Evolutionary conservation across 1,139 yeast species (phyloP).

Genomic region (Saccharomyces hybrid): DNA sequence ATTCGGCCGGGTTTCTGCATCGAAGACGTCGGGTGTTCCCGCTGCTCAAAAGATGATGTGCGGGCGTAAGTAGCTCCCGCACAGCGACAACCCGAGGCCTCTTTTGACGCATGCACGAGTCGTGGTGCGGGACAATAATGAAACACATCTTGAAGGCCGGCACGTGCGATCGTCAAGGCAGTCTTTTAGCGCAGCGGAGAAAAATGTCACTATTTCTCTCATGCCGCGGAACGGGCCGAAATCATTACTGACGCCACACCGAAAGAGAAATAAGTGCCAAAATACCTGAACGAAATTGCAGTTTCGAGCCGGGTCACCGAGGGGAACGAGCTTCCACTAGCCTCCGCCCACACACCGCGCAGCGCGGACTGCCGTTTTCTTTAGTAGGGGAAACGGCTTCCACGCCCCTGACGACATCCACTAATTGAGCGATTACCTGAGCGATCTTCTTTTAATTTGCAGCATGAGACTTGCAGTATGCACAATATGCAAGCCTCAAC

Average conservation of each 20-base stretch:
- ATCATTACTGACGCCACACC: not conserved
- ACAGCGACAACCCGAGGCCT: not conserved
- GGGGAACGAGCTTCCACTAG: not conserved
- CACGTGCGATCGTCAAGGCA: not conserved
- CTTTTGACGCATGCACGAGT: not conserved
- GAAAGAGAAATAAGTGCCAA: not conserved
- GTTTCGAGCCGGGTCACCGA: not conserved
- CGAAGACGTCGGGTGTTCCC: not conserved
- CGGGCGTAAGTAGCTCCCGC: not conserved
- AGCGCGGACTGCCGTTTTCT: not conserved
- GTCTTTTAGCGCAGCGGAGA: not conserved
- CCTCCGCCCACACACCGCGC: not conserved
- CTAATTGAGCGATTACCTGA: constrained; percentile 1
- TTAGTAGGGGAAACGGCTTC: not conserved
- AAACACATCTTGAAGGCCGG: not conserved
- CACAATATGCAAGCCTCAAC: not conserved
- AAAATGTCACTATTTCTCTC: not conserved
- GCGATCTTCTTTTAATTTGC: not conserved
- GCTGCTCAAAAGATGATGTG: not conserved
- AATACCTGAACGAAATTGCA: not conserved
- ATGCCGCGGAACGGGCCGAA: not conserved
- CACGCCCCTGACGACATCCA: not conserved
- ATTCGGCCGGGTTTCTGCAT: not conserved
- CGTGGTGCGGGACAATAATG: not conserved
- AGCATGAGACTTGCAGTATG: not conserved